Evolutionary conservation across 805 yeast genomes (phyloP), one percentile per base, ranked within the genome.

Genomic region (Saccharomycopsis oosterbeekiorum): DNA sequence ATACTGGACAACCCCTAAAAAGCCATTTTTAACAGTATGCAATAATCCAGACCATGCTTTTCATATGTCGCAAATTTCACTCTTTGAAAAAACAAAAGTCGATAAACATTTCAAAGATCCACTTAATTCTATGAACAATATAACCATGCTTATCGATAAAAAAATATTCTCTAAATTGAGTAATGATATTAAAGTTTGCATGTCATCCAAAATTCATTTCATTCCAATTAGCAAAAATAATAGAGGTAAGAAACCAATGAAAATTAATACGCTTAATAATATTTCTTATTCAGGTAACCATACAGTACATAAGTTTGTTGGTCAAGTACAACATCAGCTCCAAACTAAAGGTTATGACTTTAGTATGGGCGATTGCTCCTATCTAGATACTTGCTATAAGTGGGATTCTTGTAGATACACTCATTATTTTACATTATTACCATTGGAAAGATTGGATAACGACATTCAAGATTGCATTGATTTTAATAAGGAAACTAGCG

Each of bases 361-460:
- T 1, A 73, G 78, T 17, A 70, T 89, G 8, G 97, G 97, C 0
- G 97, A 92, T 71, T 92, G 98, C 70, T 91, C 97, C 10, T 92
- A 92, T 70, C 77, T 92, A 62, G 97, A 92, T 70, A 91, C 97
- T 0, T 92, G 98, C 70, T 97, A 89, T 74, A 90, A 90, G 72
- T 56, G 51, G 56, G 83, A 82, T 63, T 76, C 83, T 10, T 92
- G 97, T 71, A 77, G 94, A 26, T 92, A 88, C 69, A 77, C 89
- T 42, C 98, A 92, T 72, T 92, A 92, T 70, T 74, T 78, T 55
- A 80, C 82, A 36, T 69, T 82, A 60, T 67, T 73, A 68, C 86
- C 86, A 8, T 24, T 39, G 21, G 65, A 64, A 19, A 55, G 58
- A 36, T 34, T 58, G n/a, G 61, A 54, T 34, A 51, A 53, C 4